These are phyloP conservation scores for Aspergillus clavatus DNA, from an alignment of 2,329 filamentous ascomycete species.

Conservation along the genomic window DNA sequence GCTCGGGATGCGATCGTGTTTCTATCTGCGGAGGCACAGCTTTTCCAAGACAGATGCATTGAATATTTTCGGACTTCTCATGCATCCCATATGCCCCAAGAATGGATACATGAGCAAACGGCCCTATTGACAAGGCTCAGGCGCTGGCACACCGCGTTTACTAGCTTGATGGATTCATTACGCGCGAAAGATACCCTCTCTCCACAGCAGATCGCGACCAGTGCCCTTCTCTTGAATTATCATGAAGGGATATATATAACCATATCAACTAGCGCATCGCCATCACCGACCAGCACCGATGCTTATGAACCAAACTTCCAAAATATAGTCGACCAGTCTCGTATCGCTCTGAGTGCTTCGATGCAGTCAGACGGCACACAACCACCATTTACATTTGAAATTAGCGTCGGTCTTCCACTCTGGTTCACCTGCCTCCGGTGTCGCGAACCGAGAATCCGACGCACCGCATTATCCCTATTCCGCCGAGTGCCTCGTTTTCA, in stretches of 20 bases:
- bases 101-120: slow-evolving; percentile 13
- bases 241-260: slow-evolving; percentile 24
- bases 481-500: slow-evolving; percentile 22
- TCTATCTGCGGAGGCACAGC: slow-evolving; percentile 19
- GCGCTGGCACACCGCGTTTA: slow-evolving; percentile 22
- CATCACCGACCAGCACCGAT: slow-evolving; percentile 19
- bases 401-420: slow-evolving; percentile 25
- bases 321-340: slow-evolving; percentile 22
- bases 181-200: background rate
- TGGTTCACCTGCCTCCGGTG: slow-evolving; percentile 31
- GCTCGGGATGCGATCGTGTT: slow-evolving; percentile 25
- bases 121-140: slow-evolving; percentile 14
- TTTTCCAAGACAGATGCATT: slow-evolving; percentile 20
- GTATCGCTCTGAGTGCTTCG: slow-evolving; percentile 18
- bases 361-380: slow-evolving; percentile 20
- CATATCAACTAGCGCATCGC: slow-evolving; percentile 17
- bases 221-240: slow-evolving; percentile 20
- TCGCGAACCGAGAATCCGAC: slow-evolving; percentile 28
- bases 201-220: slow-evolving; percentile 13
- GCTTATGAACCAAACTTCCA: slow-evolving; percentile 21
- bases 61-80: slow-evolving; percentile 11
- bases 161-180: slow-evolving; percentile 11
- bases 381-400: slow-evolving; percentile 30
- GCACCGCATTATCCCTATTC: slow-evolving; percentile 25
- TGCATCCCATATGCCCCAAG: slow-evolving; percentile 9